A percentile compares a stretch with the other conserved stretches of the same genome.
These are phyloP conservation scores for Moesziomyces sp. DNA, from an alignment of 1,284 basidiomycete genomes.

Conservation along the genomic window DNA sequence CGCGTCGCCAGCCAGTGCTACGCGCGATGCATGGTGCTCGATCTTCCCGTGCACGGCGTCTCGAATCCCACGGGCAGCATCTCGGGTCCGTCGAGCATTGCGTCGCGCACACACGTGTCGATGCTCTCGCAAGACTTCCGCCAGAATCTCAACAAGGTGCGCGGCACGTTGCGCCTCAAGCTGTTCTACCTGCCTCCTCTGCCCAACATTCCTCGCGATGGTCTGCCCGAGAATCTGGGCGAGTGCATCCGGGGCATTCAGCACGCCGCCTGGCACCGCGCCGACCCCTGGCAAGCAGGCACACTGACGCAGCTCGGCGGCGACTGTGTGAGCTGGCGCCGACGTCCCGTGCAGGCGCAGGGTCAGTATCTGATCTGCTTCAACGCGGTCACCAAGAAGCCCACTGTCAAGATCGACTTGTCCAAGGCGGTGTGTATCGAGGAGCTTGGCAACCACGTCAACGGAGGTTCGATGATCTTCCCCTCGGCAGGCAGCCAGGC, in stretches of 20 bases:
- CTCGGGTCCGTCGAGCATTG: conserved; percentile 47
- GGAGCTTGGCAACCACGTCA: conserved; percentile 75
- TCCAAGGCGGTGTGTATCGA: conserved; percentile 82
- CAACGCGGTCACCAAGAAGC: conserved; percentile 91
- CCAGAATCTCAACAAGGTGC: conserved; percentile 50
- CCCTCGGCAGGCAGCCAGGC: conserved; percentile 27
- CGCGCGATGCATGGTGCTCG: conserved; percentile 53
- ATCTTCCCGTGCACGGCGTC: conserved; percentile 61
- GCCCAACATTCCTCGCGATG: conserved; percentile 79
- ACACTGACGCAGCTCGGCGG: conserved; percentile 92
- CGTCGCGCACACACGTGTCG: conserved; percentile 33
- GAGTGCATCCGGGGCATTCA: conserved; percentile 89
- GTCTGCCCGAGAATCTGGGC: conserved; percentile 89
- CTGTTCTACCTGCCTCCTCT: conserved; percentile 87
- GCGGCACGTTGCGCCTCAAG: conserved; percentile 62
- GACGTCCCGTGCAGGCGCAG: conserved; percentile 85
- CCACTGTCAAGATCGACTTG: conserved; percentile 88
- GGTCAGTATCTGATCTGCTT: conserved; percentile 88
- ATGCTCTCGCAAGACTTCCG: conserved; percentile 44
- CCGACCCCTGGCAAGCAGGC: conserved; percentile 81
- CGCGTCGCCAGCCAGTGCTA: conserved; percentile 53
- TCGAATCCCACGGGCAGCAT: conserved; percentile 43
- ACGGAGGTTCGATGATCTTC: conserved; percentile 34
- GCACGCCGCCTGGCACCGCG: conserved; percentile 89
- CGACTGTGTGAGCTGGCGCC: conserved; percentile 89